Conservation (phyloP, 2,329 filamentous ascomycete species). For the Venturia effusa region DNA sequence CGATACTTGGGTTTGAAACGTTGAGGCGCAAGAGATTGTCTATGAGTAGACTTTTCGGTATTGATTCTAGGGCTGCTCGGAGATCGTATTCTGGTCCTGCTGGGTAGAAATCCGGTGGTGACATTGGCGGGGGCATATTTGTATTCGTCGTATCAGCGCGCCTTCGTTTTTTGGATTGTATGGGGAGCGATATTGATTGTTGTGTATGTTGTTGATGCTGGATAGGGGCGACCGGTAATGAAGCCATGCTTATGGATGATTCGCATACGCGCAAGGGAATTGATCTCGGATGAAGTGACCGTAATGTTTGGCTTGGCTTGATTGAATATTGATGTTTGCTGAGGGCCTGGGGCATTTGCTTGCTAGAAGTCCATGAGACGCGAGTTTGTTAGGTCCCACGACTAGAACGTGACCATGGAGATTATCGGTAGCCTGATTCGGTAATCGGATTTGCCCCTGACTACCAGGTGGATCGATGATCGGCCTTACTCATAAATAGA, state of each 20-base stretch:
- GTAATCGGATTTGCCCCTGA: neutral
- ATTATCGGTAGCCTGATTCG: neutral
- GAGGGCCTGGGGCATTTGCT: neutral
- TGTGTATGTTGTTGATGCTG: neutral
- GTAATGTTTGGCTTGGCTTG: neutral
- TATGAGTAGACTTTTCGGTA: neutral
- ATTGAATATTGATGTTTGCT: neutral
- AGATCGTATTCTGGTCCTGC: neutral
- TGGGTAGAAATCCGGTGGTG: neutral
- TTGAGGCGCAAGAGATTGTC: neutral
- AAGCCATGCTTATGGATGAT: neutral
- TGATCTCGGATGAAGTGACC: too few species aligned
- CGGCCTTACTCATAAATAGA: constrained; percentile 1
- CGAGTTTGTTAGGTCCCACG: neutral
- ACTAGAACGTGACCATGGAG: neutral
- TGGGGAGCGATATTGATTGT: neutral
- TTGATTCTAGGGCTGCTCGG: neutral
- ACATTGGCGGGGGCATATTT: neutral
- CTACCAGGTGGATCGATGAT: neutral
- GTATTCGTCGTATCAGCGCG: neutral
- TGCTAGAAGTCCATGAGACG: neutral
- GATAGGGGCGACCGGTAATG: neutral
- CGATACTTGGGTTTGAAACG: neutral
- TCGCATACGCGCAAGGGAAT: neutral
- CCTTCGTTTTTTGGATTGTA: neutral